phyloP scores from a whole-genome alignment of 2,329 filamentous ascomycete species.

The Penicillium sp. region DNA sequence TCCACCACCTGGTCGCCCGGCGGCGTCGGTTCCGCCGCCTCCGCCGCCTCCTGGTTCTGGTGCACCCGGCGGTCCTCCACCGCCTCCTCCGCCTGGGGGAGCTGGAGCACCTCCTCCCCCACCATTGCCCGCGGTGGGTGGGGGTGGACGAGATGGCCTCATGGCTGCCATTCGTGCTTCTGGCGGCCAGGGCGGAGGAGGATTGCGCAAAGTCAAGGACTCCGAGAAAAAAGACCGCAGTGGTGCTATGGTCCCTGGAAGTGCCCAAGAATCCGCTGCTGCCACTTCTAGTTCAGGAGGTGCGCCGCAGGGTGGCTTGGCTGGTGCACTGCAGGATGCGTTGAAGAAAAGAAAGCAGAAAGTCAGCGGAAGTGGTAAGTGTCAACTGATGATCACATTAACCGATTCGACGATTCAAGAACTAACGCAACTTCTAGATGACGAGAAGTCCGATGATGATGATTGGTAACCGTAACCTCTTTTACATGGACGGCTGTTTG shows the following conservation, averaged over 20 bases:
- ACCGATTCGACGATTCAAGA: neutral
- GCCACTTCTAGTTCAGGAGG: constrained; percentile 54
- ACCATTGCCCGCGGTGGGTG: constrained; percentile 40
- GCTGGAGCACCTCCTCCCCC: constrained; percentile 51
- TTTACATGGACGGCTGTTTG: constrained; percentile 6
- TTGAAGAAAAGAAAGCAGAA: constrained; percentile 84
- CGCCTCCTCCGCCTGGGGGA: constrained; percentile 46
- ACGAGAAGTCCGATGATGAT: constrained; percentile 47
- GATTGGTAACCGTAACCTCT: constrained; percentile 39
- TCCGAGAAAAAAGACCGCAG: constrained; percentile 49
- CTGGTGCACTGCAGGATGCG: constrained; percentile 76
- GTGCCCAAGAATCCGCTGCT: constrained; percentile 60
- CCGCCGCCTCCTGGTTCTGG: constrained; percentile 39
- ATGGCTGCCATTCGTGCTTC: constrained; percentile 52
- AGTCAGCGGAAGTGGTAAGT: constrained; percentile 91
- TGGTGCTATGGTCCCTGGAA: constrained; percentile 43
- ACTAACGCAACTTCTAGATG: constrained; percentile 39
- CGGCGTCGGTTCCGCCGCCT: constrained; percentile 31
- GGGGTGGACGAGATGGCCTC: constrained; percentile 44
- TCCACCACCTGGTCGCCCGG: constrained; percentile 26
- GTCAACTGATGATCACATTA: neutral
- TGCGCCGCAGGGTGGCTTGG: constrained; percentile 61
- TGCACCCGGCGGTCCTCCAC: constrained; percentile 39
- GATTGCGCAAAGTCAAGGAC: constrained; percentile 47
- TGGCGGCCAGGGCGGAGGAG: constrained; percentile 53